Percentiles rank a stretch among this genome's conserved stretches.
phyloP scores from a whole-genome alignment of 192 early-diverging fungal species.

The Backusella westeae region DNA sequence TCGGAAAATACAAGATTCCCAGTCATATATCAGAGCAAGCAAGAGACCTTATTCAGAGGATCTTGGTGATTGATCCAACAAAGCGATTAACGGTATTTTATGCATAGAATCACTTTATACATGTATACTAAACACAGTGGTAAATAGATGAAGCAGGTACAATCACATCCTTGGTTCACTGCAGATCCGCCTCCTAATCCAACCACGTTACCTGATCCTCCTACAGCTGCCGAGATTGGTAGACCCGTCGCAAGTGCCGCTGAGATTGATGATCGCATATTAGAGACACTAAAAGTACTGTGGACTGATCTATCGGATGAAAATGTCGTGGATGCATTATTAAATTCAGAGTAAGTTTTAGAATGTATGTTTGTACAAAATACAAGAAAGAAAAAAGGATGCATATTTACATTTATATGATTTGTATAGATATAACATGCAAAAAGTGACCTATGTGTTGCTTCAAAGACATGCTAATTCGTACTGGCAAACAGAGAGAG shows the following conservation, averaged over 20 bases:
- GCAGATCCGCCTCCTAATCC: slow-evolving; percentile 13
- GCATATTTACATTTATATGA: too few relatives aligned
- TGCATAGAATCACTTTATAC: not conserved
- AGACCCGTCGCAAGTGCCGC: slow-evolving; percentile 7
- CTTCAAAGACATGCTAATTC: slow-evolving; percentile 27
- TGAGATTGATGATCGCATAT: slow-evolving; percentile 33
- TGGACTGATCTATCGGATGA: slow-evolving; percentile 32
- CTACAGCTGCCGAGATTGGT: slow-evolving; percentile 19
- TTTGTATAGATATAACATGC: slow-evolving; percentile 33
- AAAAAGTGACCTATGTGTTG: slow-evolving; percentile 35
- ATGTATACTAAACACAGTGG: not conserved
- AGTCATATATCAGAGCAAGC: slow-evolving; percentile 31
- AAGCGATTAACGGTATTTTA: slow-evolving; percentile 47
- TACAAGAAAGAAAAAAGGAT: not conserved
- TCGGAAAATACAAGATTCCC: slow-evolving; percentile 40
- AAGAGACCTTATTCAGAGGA: slow-evolving; percentile 37
- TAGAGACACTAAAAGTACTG: slow-evolving; percentile 27
- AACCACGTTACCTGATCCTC: slow-evolving; percentile 23
- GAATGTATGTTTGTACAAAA: not conserved
- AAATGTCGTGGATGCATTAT: slow-evolving; percentile 21
- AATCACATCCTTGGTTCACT: slow-evolving; percentile 61
- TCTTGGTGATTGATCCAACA: slow-evolving; percentile 37
- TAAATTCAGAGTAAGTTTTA: slow-evolving; percentile 27
- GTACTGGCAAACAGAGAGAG: slow-evolving; percentile 31
- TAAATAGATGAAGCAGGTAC: slow-evolving; percentile 51